Conservation (phyloP, 2,329 filamentous ascomycete genomes). For the Neofusicoccum parvum region DNA sequence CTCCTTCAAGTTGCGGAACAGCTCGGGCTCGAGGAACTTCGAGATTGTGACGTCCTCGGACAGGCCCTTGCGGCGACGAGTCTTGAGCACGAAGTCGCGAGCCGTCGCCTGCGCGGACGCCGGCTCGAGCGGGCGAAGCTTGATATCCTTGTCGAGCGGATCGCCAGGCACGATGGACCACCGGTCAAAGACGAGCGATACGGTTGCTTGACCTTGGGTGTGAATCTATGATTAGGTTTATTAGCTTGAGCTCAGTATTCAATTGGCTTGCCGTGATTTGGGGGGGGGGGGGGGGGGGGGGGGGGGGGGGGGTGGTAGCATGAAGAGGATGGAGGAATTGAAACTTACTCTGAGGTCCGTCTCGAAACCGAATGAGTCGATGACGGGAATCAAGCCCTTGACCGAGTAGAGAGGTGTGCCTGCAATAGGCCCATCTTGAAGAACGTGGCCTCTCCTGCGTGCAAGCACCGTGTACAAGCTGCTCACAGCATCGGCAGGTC, state of each 20-base stretch:
- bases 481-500: conserved; percentile 84
- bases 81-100: conserved; percentile 96
- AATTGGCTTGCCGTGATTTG: neutral
- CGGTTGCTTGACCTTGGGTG: conserved; percentile 87
- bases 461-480: conserved; percentile 91
- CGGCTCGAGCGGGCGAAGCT: conserved; percentile 81
- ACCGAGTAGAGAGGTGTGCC: conserved; percentile 94
- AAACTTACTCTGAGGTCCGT: conserved; percentile 72
- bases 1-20: conserved; percentile 85
- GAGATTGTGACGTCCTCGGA: conserved; percentile 95
- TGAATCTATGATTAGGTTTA: conserved; percentile 61
- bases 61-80: conserved; percentile 85
- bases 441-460: conserved; percentile 84
- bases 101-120: conserved; percentile 87
- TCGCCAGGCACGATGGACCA: conserved; percentile 97
- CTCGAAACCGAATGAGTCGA: conserved; percentile 97
- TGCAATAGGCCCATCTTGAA: conserved; percentile 91
- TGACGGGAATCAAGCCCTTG: conserved; percentile 87
- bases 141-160: conserved; percentile 84
- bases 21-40: conserved; percentile 93
- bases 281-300: too few species aligned
- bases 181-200: conserved; percentile 90
- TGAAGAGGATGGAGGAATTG: neutral
- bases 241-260: conserved; percentile 1
- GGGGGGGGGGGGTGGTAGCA: too few species aligned